Evolutionary conservation across 176 grass and related monocot genomes (phyloP).

Genomic region (Bolboschoenus planiculmis): DNA sequence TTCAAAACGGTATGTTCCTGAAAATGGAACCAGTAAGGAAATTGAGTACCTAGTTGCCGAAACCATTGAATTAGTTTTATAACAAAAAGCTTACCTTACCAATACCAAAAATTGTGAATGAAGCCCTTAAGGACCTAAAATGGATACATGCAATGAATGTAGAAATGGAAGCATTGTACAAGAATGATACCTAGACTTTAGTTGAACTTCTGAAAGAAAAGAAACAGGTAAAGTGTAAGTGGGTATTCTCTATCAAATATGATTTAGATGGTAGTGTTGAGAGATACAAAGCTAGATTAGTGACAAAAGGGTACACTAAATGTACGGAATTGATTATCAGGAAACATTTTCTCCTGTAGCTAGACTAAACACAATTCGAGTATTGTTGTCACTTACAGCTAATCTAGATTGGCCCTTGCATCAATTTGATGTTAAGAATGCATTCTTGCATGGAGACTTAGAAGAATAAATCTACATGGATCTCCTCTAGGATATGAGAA

Average conservation of each 20-base stretch:
- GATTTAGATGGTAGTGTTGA: neutral
- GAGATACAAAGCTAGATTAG: neutral
- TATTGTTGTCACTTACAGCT: too few species aligned
- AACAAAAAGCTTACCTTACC: neutral
- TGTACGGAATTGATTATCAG: too few species aligned
- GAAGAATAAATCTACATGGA: too few species aligned
- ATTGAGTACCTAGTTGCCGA: neutral
- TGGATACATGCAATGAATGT: neutral
- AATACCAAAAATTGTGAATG: neutral
- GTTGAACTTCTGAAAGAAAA: neutral
- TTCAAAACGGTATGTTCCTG: neutral
- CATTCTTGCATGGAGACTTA: too few species aligned
- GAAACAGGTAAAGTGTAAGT: neutral
- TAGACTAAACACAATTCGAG: too few species aligned
- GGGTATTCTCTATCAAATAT: neutral
- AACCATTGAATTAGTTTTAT: neutral
- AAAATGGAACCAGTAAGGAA: neutral
- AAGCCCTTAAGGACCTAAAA: neutral
- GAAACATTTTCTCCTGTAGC: too few species aligned
- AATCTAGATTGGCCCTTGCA: too few species aligned
- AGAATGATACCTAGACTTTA: neutral
- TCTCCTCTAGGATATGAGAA: too few species aligned
- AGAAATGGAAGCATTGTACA: neutral
- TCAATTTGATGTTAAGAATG: too few species aligned
- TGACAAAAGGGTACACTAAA: neutral